These are phyloP conservation scores for Aspergillus affinis DNA, from an alignment of 495 filamentous ascomycete species.

Conservation along the genomic window DNA sequence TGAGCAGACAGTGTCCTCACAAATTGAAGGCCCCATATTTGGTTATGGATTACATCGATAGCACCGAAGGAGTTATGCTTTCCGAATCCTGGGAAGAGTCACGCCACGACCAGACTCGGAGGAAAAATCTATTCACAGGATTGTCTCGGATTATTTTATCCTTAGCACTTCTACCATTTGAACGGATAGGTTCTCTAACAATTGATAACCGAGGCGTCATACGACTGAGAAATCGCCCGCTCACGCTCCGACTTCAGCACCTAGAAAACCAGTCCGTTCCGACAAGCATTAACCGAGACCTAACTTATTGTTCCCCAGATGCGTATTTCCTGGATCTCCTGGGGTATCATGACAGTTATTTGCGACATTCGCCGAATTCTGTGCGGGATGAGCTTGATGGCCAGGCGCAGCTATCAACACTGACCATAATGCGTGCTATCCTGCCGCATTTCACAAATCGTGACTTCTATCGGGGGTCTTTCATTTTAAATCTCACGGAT, in stretches of 20 bases:
- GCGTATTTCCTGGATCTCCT: constrained; percentile 28
- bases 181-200: constrained; percentile 37
- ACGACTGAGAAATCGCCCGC: constrained; percentile 33
- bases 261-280: constrained; percentile 35
- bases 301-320: constrained; percentile 27
- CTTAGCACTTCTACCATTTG: constrained; percentile 24
- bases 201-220: constrained; percentile 28
- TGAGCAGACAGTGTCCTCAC: constrained; percentile 13
- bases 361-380: constrained; percentile 32
- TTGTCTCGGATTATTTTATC: constrained; percentile 32
- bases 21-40: constrained; percentile 25
- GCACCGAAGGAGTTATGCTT: constrained; percentile 28
- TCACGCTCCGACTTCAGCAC: constrained; percentile 21
- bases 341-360: constrained; percentile 25
- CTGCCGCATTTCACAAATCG: constrained; percentile 23
- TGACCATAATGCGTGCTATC: constrained; percentile 26
- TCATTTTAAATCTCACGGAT: constrained; percentile 24
- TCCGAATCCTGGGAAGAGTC: constrained; percentile 25
- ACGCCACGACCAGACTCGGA: constrained; percentile 16
- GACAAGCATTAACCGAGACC: constrained; percentile 23
- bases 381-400: constrained; percentile 24
- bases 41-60: constrained; percentile 32
- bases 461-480: constrained; percentile 24
- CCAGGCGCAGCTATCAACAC: constrained; percentile 23
- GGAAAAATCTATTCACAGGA: constrained; percentile 25